A percentile compares a stretch with the other conserved stretches of the same genome.
Conservation (phyloP, 2,329 filamentous ascomycete species). For the Laburnicola sp. region DNA sequence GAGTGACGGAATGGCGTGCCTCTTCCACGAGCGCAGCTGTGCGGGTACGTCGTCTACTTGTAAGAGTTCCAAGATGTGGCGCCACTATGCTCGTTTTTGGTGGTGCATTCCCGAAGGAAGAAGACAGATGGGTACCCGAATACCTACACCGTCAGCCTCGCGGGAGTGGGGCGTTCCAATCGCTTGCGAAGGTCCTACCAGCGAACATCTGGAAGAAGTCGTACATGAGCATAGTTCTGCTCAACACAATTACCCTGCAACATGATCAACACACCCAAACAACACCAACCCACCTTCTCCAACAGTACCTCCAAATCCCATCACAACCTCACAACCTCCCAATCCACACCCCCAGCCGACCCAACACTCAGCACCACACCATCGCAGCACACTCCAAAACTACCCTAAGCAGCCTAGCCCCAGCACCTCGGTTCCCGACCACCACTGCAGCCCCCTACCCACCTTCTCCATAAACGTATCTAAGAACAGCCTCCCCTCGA, state of each 20-base stretch:
- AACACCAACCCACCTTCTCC: no score
- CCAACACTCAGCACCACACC: no score
- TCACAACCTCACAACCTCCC: no score
- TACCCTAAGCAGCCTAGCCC: neutral
- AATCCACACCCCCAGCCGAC: no score
- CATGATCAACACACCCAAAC: neutral
- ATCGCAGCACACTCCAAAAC: no score
- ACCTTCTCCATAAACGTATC: no score
- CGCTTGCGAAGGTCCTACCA: neutral
- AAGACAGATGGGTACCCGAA: constrained; percentile 2
- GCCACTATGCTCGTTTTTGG: constrained; percentile 4
- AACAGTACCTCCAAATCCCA: neutral
- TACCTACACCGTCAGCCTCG: constrained; percentile 5
- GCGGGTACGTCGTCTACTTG: constrained; percentile 1
- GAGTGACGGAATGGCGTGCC: neutral
- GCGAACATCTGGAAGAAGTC: no score
- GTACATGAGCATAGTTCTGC: no score
- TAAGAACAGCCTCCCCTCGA: constrained; percentile 2
- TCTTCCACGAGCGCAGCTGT: neutral
- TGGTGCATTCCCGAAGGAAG: constrained; percentile 8
- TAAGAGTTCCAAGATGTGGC: constrained; percentile 2
- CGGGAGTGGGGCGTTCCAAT: neutral
- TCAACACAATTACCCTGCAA: no score
- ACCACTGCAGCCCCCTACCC: constrained; percentile 1
- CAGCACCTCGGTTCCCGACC: constrained; percentile 5